phyloP scores from a whole-genome alignment of 768 basidiomycete species.

The Serendipita indica region DNA sequence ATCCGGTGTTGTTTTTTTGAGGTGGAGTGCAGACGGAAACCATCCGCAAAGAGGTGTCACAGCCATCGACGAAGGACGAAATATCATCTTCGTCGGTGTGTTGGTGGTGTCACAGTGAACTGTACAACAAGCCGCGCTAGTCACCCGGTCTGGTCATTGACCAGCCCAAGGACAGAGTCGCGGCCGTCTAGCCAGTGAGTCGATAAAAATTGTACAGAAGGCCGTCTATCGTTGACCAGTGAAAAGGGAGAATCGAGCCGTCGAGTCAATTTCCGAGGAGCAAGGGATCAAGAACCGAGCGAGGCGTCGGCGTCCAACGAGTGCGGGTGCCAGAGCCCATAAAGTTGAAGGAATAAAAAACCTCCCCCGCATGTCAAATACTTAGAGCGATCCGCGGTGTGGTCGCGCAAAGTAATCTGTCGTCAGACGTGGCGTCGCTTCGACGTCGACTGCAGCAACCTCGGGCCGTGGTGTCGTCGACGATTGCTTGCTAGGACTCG shows the following conservation, averaged over 20 bases:
- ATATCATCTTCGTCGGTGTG: too few species aligned
- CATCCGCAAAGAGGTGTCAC: too few species aligned
- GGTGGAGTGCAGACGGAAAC: too few species aligned
- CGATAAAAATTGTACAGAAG: too few species aligned
- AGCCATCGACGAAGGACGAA: too few species aligned
- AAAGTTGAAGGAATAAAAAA: not conserved
- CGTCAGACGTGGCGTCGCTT: not conserved
- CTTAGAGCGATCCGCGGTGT: not conserved
- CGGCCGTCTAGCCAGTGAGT: too few species aligned
- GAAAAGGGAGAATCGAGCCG: not conserved
- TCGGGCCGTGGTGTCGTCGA: not conserved
- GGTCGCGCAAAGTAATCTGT: slow-evolving; percentile 4
- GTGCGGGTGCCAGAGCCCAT: not conserved
- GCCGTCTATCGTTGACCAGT: not conserved
- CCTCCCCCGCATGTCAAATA: not conserved
- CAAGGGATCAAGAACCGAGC: not conserved
- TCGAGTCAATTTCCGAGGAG: not conserved
- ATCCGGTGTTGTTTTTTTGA: too few species aligned
- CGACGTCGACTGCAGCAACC: not conserved
- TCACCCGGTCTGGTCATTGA: not conserved
- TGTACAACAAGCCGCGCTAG: too few species aligned
- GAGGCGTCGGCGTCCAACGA: not conserved
- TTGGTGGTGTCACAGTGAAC: too few species aligned
- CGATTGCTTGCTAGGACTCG: not conserved
- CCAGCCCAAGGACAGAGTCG: not conserved